Base-by-base conservation (phyloP, 139 green algal species). In the Chlamydomonas sphaeroides region DNA sequence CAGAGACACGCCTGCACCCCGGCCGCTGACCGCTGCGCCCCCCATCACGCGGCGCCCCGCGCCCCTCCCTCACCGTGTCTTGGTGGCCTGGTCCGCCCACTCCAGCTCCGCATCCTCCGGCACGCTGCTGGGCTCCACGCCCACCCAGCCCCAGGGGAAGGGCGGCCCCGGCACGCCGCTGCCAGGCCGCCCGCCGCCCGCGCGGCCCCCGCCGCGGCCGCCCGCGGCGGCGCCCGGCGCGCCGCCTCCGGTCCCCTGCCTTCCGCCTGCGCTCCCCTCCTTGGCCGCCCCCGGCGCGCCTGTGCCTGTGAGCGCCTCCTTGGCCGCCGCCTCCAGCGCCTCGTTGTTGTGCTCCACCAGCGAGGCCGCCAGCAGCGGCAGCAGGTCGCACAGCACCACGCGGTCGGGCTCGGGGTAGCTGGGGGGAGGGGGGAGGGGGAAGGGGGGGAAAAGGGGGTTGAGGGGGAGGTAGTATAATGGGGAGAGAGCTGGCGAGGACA, bases 361-460 rank as follows among this genome's bases (percentile, higher is more conserved):
- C 0, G 38, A 21, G 18, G 41, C 65, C 0, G 72, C 73, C 73
- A 87, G 38, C 49, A 89, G 25, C 10, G 85, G 85, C 62, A 89
- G 75, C 48, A 89, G 35, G 68, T 89, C 74, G 25, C 72, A 67
- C 61, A 89, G 79, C 18, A 87, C 68, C 3, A 15, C n/a, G 2
- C 15, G 35, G 61, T 86, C 79, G 23, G 85, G 57, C 26, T 89
- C 85, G 28, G 85, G 80, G 36, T 81, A 69, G 57, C 85, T 85
- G 73, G 6, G 38, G 3, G 59, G 6, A n/a, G n/a, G n/a, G 59
- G 14, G 14, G 59, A 14, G 59, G 30, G 59, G 30, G 56, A 25
- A 15, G 56, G 2, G 14, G 53, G 53, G 11, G 53, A 14, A 61
- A 56, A 17, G 14, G 48, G 48, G 48, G 48, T 56, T 17, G 48